These are phyloP conservation scores for Neostapfia colusana DNA, from an alignment of 176 grass and related monocot species.

Conservation along the genomic window DNA sequence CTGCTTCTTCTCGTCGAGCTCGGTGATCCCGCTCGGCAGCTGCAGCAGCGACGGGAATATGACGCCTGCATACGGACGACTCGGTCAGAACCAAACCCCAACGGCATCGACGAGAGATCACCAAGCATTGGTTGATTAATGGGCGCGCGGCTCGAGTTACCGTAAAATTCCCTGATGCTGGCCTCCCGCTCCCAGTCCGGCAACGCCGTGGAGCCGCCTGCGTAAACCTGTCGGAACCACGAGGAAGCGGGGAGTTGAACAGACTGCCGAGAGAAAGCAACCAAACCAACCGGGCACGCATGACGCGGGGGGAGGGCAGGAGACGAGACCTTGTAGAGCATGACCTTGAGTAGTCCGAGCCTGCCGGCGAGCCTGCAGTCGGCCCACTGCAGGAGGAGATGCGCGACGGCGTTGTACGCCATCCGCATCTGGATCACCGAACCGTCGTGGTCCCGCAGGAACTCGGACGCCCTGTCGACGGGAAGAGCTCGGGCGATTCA, in stretches of 20 bases:
- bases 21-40: conserved; percentile 48
- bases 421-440: conserved; percentile 66
- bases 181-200: conserved; percentile 56
- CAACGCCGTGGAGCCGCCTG: conserved; percentile 33
- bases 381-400: conserved; percentile 59
- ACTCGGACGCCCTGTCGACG: conserved; percentile 44
- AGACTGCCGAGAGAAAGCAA: not conserved
- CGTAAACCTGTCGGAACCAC: conserved; percentile 47
- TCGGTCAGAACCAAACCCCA: not conserved
- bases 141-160: conserved; percentile 21
- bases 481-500: not conserved
- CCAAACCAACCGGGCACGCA: not conserved
- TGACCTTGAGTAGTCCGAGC: conserved; percentile 59
- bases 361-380: conserved; percentile 58
- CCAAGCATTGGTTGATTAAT: not conserved
- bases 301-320: not conserved
- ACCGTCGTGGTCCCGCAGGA: conserved; percentile 54
- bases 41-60: conserved; percentile 64
- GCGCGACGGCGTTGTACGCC: conserved; percentile 60
- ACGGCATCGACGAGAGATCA: not conserved
- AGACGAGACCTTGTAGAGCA: conserved; percentile 52
- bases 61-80: conserved; percentile 21
- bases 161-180: conserved; percentile 60
- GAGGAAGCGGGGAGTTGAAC: not conserved
- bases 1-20: conserved; percentile 47